Evolutionary conservation across 352 stramenopile species (phyloP), one percentile per base, ranked within the genome.

Genomic region (Phytopythium oedochilum): DNA sequence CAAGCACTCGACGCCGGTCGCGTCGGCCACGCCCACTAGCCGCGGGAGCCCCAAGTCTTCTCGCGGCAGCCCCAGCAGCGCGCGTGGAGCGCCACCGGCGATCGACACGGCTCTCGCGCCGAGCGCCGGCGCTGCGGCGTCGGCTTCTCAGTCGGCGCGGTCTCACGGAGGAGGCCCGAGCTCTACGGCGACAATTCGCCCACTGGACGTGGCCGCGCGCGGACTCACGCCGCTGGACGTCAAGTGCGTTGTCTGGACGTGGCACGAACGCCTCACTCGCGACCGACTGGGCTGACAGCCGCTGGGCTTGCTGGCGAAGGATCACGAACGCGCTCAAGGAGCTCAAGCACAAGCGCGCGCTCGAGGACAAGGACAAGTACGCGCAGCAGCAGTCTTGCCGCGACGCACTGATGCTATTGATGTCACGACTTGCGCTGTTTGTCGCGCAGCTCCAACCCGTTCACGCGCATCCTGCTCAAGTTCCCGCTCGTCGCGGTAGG

Each of bases 391-490:
- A n/a, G n/a, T n/a, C n/a, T n/a, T n/a, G n/a, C n/a, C n/a, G n/a
- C n/a, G n/a, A n/a, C n/a, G n/a, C n/a, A n/a, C n/a, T n/a, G n/a
- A n/a, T n/a, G n/a, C n/a, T n/a, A n/a, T n/a, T n/a, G n/a, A n/a
- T n/a, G n/a, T n/a, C 10, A 20, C 17, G 10, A 14, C 6, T 11
- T 20, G 7, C 15, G 22, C 20, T 23, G 10, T 4, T 3, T 45
- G 20, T 8, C 9, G 22, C 23, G 14, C 35, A 55, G 49, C 49
- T 35, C 70, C n/a, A 86, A 86, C 26, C 78, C 80, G 39, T 90
- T 93, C 62, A 91, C 78, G 10, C 70, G 77, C 26, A 93, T 91
- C 60, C 56, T 93, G 55, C 77, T 93, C 44, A 93, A 91, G 64
- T 71, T 89, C 17, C 83, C 83, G 15, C 64, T 84, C 25, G 75